These are phyloP conservation scores for Trichoderma hamatum DNA, from an alignment of 2,329 filamentous ascomycete species.

Conservation along the genomic window DNA sequence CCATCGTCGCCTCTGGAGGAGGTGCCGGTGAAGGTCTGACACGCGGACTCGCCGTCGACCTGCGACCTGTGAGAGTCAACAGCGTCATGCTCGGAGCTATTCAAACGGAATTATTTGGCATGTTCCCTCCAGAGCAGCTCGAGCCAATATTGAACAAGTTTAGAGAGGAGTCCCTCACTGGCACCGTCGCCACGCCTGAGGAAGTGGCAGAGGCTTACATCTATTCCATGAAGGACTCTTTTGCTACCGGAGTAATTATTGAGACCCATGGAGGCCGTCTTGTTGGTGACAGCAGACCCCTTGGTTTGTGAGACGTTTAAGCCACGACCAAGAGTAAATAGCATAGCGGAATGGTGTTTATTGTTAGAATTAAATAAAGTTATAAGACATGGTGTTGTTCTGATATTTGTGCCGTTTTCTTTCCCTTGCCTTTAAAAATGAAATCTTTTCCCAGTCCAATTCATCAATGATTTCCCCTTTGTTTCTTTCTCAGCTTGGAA, in stretches of 20 bases:
- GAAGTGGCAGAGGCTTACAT: constrained; percentile 50
- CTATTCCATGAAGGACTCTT: constrained; percentile 48
- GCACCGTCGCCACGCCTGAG: constrained; percentile 39
- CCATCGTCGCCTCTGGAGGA: constrained; percentile 50
- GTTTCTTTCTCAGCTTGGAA: neutral
- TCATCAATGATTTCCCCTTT: neutral
- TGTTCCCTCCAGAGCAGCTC: constrained; percentile 29
- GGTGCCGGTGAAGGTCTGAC: constrained; percentile 57
- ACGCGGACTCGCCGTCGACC: constrained; percentile 61
- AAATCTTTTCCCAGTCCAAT: neutral
- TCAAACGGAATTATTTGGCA: constrained; percentile 47
- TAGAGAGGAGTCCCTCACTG: constrained; percentile 30
- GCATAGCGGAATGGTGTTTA: neutral
- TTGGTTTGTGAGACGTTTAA: neutral
- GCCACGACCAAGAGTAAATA: neutral
- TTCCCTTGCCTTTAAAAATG: neutral
- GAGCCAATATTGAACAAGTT: constrained; percentile 26
- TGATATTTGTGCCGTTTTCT: neutral
- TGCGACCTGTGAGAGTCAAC: constrained; percentile 67
- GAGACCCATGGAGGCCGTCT: constrained; percentile 34
- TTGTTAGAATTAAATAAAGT: neutral
- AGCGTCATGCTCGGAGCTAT: constrained; percentile 59
- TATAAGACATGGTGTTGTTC: neutral
- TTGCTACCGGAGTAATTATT: constrained; percentile 41
- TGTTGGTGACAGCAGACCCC: constrained; percentile 30